Percentiles rank a stretch among this genome's conserved stretches.
phyloP scores from a whole-genome alignment of 75 land plant genomes.

The Pinus taeda region DNA sequence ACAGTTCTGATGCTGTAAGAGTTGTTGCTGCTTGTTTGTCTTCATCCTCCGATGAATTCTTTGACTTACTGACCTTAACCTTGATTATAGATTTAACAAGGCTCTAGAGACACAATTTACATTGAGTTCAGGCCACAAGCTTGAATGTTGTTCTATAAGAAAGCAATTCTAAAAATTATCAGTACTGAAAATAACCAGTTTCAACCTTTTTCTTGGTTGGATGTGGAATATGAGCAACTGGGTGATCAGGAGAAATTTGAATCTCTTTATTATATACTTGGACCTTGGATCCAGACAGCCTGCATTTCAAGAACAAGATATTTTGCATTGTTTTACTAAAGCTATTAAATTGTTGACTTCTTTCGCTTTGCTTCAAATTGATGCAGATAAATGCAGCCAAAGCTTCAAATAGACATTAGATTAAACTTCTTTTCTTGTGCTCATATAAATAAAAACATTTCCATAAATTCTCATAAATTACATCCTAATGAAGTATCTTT shows the following conservation, averaged over 20 bases:
- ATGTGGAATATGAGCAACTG: not conserved
- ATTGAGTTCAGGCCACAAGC: not conserved
- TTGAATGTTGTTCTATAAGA: not conserved
- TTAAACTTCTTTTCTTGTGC: not conserved
- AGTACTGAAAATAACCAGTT: not conserved
- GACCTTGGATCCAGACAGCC: conserved; percentile 5
- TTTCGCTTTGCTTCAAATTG: not conserved
- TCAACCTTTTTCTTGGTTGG: conserved; percentile 10
- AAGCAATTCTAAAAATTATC: not conserved
- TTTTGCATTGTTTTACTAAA: not conserved
- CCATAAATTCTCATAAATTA: not conserved
- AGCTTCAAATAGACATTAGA: not conserved
- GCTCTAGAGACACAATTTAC: conserved; percentile 3
- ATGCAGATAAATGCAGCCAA: not conserved
- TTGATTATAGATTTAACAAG: not conserved
- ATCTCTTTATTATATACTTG: conserved; percentile 12
- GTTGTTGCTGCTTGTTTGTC: conserved; percentile 18
- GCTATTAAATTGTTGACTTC: not conserved
- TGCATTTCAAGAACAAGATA: not conserved
- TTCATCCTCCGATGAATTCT: conserved; percentile 22
- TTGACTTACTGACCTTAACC: conserved; percentile 34
- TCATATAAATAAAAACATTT: not conserved
- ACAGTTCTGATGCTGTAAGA: conserved; percentile 30
- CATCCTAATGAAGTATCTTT: not conserved
- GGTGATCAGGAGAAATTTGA: conserved; percentile 6